A percentile compares a stretch with the other conserved stretches of the same genome.
These are phyloP conservation scores for Primulina tabacum DNA, from an alignment of 257 asterid species.

Conservation along the genomic window DNA sequence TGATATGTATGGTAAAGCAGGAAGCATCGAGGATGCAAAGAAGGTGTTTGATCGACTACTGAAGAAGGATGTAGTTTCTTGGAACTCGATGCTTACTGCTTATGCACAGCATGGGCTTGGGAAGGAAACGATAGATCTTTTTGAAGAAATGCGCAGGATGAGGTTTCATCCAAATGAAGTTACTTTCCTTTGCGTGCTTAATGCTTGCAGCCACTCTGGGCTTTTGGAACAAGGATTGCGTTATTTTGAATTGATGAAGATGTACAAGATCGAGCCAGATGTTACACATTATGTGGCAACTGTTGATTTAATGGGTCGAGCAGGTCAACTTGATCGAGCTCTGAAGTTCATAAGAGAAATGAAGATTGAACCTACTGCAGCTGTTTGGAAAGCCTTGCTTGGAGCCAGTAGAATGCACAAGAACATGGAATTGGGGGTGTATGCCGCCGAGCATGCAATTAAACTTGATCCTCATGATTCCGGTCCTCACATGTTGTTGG, in stretches of 20 bases:
- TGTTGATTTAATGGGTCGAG: constrained; percentile 72
- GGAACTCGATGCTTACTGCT: constrained; percentile 88
- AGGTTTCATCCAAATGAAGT: constrained; percentile 65
- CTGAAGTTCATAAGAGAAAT: constrained; percentile 54
- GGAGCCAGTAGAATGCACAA: constrained; percentile 87
- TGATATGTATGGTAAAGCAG: constrained; percentile 81
- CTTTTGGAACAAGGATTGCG: constrained; percentile 60
- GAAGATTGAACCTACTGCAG: constrained; percentile 59
- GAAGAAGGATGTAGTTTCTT: constrained; percentile 63
- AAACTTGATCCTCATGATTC: constrained; percentile 79
- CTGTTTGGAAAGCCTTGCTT: constrained; percentile 76
- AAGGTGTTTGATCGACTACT: constrained; percentile 58
- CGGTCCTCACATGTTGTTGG: constrained; percentile 72
- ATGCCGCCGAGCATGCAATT: constrained; percentile 74
- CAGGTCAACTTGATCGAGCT: constrained; percentile 65
- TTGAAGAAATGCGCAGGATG: constrained; percentile 51
- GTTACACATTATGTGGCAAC: constrained; percentile 61
- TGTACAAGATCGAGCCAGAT: constrained; percentile 43
- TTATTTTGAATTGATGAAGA: constrained; percentile 66
- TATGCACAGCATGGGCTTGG: constrained; percentile 86
- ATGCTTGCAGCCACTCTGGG: constrained; percentile 84
- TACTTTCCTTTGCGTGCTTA: constrained; percentile 67
- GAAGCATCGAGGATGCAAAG: constrained; percentile 67
- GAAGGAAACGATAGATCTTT: constrained; percentile 50
- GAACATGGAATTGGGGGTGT: constrained; percentile 61